Evolutionary conservation across 495 filamentous ascomycete species (phyloP).

Genomic region (Tuber magnatum): DNA sequence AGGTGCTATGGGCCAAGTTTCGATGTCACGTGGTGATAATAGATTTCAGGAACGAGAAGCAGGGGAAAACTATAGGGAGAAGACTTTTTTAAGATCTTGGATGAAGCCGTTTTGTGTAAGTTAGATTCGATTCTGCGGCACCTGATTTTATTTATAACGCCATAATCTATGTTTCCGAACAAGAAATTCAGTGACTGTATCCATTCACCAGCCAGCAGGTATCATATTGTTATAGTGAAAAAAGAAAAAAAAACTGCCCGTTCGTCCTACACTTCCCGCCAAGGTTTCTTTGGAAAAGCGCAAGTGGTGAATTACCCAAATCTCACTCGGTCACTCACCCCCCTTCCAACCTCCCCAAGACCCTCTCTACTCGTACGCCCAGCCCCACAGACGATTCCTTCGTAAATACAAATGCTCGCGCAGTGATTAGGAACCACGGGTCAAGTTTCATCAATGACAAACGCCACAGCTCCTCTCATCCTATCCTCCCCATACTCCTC

Average conservation of each 20-base stretch:
- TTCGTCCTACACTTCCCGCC: not conserved
- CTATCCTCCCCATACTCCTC: too few species aligned
- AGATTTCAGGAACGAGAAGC: not conserved
- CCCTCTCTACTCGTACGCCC: too few species aligned
- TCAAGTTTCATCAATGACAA: too few species aligned
- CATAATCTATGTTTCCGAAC: not conserved
- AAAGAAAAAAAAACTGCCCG: not conserved
- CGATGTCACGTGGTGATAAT: not conserved
- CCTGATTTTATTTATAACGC: not conserved
- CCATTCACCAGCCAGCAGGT: not conserved
- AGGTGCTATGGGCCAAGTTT: not conserved
- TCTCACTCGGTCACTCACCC: too few species aligned
- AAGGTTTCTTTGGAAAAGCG: not conserved
- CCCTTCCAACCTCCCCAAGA: too few species aligned
- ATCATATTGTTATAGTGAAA: too few species aligned
- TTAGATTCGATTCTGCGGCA: not conserved
- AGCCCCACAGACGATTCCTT: too few species aligned
- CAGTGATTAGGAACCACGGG: too few species aligned
- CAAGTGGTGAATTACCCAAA: too few species aligned
- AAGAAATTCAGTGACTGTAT: not conserved
- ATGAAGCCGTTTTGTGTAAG: not conserved
- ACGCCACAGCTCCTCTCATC: too few species aligned
- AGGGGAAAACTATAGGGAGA: too few species aligned
- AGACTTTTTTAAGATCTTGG: not conserved
- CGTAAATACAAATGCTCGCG: too few species aligned